These are phyloP conservation scores for Phytopythium litorale DNA, from an alignment of 352 stramenopile species.

Conservation along the genomic window DNA sequence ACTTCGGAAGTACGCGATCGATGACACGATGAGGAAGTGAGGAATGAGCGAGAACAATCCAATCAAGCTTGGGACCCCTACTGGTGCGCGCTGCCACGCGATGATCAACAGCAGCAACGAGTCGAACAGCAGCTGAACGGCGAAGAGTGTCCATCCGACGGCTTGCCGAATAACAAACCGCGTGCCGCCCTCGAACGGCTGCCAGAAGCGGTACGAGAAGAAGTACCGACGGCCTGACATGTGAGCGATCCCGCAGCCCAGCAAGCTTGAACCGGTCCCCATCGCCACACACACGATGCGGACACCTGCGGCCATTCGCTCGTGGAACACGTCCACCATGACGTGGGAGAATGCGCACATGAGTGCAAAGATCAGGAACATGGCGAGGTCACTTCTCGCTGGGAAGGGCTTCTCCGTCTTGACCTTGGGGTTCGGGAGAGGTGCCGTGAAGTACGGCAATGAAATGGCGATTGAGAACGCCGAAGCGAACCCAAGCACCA, in stretches of 20 bases:
- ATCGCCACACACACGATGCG: conserved; percentile 19
- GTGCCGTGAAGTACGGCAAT: conserved; percentile 29
- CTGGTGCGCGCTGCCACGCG: conserved; percentile 14
- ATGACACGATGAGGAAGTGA: conserved; percentile 30
- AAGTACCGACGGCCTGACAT: conserved; percentile 24
- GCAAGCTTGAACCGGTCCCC: conserved; percentile 19
- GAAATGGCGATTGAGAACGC: conserved; percentile 28
- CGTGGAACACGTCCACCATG: conserved; percentile 32
- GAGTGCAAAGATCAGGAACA: conserved; percentile 36
- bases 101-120: conserved; percentile 31
- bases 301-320: conserved; percentile 12
- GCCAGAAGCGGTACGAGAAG: conserved; percentile 27
- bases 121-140: conserved; percentile 47
- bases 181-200: conserved; percentile 47
- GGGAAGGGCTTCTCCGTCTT: not conserved
- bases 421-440: not conserved
- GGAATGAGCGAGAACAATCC: conserved; percentile 31
- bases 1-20: conserved; percentile 26
- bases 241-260: conserved; percentile 31
- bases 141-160: conserved; percentile 49
- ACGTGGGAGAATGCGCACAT: conserved; percentile 32
- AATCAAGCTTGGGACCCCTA: conserved; percentile 26
- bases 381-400: conserved; percentile 27
- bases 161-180: conserved; percentile 46
- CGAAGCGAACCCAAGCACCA: conserved; percentile 29